These are phyloP conservation scores for Biscogniauxia marginata DNA, from an alignment of 2,329 filamentous ascomycete species.

Conservation along the genomic window DNA sequence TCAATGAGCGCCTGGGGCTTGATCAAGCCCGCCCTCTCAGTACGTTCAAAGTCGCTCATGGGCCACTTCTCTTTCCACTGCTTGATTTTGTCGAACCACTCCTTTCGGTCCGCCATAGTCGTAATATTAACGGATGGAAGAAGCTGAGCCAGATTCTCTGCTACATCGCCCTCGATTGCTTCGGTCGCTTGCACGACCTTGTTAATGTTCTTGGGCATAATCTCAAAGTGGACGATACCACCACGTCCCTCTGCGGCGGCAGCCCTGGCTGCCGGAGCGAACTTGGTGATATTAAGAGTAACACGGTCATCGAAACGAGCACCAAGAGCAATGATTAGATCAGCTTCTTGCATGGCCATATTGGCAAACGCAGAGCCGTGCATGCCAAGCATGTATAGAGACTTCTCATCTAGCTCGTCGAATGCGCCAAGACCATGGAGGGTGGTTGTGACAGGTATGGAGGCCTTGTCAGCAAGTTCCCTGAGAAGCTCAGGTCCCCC, in stretches of 20 bases:
- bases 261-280: constrained; percentile 82
- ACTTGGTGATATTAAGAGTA: constrained; percentile 76
- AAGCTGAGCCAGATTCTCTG: constrained; percentile 71
- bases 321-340: constrained; percentile 92
- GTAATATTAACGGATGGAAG: constrained; percentile 65
- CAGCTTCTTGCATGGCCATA: constrained; percentile 95
- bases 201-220: constrained; percentile 99
- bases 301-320: constrained; percentile 96
- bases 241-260: constrained; percentile 83
- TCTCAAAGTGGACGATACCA: constrained; percentile 96
- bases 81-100: constrained; percentile 88
- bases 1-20: constrained; percentile 94
- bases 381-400: constrained; percentile 98
- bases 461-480: constrained; percentile 84
- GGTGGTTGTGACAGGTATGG: constrained; percentile 93
- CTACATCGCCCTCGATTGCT: constrained; percentile 85
- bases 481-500: constrained; percentile 78
- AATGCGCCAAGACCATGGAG: constrained; percentile 90
- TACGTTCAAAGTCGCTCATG: constrained; percentile 75
- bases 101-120: constrained; percentile 63
- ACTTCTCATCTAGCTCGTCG: constrained; percentile 91
- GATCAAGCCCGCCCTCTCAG: constrained; percentile 86
- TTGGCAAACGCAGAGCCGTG: constrained; percentile 97
- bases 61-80: constrained; percentile 93
- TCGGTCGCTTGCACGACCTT: constrained; percentile 97